These are phyloP conservation scores for Globisporangium mamillatum DNA, from an alignment of 352 stramenopile species.

Conservation along the genomic window DNA sequence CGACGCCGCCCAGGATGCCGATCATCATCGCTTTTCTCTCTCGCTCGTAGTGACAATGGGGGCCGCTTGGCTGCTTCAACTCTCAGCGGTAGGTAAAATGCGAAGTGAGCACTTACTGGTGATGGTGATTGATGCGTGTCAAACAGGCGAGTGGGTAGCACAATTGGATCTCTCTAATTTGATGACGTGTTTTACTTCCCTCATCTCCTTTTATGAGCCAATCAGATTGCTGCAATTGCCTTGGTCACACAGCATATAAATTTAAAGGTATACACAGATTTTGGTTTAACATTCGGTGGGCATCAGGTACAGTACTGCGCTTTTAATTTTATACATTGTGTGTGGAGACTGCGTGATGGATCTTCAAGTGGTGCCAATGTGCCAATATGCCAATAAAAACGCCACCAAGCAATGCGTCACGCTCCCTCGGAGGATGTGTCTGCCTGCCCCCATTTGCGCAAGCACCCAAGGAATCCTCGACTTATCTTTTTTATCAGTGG, in stretches of 20 bases:
- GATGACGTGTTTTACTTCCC: not conserved
- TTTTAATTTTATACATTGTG: no score
- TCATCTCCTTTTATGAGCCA: not conserved
- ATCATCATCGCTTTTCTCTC: conserved; percentile 22
- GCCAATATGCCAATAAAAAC: no score
- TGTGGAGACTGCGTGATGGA: no score
- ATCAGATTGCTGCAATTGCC: not conserved
- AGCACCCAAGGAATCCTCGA: no score
- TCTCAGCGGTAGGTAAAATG: not conserved
- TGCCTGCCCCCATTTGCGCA: no score
- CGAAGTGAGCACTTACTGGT: not conserved
- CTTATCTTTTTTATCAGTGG: no score
- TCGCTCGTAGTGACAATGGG: not conserved
- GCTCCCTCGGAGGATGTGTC: no score
- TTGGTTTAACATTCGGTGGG: no score
- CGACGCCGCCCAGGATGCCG: conserved; percentile 47
- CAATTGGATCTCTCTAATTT: not conserved
- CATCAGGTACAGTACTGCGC: no score
- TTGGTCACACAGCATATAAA: not conserved
- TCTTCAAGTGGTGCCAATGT: no score
- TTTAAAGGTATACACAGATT: no score
- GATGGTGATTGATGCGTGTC: not conserved
- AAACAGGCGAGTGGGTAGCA: not conserved
- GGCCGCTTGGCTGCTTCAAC: not conserved
- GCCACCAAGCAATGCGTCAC: no score